Evolutionary conservation across 169 alveolate species (phyloP).

Genomic region (Amoebophrya sp.): DNA sequence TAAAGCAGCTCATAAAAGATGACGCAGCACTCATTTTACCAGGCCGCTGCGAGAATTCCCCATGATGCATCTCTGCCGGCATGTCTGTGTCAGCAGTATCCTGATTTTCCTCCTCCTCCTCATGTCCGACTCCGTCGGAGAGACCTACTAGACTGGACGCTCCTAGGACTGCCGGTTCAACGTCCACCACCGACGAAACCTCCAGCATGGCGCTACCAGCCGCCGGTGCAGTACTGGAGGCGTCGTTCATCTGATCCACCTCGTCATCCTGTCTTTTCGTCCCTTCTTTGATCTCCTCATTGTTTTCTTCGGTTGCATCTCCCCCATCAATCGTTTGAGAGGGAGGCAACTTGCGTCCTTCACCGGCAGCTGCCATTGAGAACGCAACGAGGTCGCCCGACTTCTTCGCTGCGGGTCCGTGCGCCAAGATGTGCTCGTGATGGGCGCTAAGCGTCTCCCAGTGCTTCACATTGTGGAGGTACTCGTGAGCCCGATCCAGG

Average conservation of each 20-base stretch:
- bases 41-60: no score
- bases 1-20: no score
- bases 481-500: background rate
- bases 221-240: no score
- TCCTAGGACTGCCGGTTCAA: background rate
- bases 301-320: background rate
- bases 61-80: no score
- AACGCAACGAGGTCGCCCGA: background rate
- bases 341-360: background rate
- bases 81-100: no score
- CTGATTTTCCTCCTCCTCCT: no score
- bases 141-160: background rate
- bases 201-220: background rate
- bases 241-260: no score
- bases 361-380: background rate
- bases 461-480: slow-evolving; percentile 16
- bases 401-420: background rate
- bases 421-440: background rate
- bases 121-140: background rate
- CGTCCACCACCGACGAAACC: background rate
- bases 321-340: background rate
- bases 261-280: background rate
- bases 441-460: background rate
- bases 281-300: background rate
- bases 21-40: no score